Evolutionary conservation across 164 flowering plant genomes (phyloP).

Genomic region (Euptelea pleiosperma): DNA sequence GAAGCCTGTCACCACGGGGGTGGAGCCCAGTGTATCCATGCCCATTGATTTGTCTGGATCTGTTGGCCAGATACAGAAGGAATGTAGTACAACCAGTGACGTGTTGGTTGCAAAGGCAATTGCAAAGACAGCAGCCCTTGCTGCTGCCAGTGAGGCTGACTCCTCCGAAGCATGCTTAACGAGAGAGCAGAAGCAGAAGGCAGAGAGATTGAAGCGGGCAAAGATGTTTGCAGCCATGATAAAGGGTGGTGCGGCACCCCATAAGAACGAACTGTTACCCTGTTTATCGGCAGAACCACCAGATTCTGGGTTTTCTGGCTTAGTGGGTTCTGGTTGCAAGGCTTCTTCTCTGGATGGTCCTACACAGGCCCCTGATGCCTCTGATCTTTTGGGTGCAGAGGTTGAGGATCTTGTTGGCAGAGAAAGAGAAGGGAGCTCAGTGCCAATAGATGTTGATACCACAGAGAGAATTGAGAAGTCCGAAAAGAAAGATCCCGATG

Average conservation of each 20-base stretch:
- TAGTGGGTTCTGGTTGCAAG: slow-evolving; percentile 15
- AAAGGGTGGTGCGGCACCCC: slow-evolving; percentile 48
- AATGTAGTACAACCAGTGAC: slow-evolving; percentile 6
- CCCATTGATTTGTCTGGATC: slow-evolving; percentile 20
- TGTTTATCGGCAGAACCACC: slow-evolving; percentile 49
- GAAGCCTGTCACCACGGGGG: slow-evolving; percentile 26
- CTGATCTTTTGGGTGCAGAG: slow-evolving; percentile 30
- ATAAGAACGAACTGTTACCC: slow-evolving; percentile 28
- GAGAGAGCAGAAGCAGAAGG: slow-evolving; percentile 74
- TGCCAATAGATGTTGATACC: slow-evolving; percentile 33
- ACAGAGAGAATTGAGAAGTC: slow-evolving; percentile 25
- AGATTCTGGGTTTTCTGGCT: slow-evolving; percentile 38
- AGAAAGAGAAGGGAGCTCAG: slow-evolving; percentile 64
- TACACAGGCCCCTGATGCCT: slow-evolving; percentile 7
- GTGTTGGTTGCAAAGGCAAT: slow-evolving; percentile 39
- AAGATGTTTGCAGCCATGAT: slow-evolving; percentile 88
- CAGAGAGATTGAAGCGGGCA: slow-evolving; percentile 90
- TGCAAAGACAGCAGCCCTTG: slow-evolving; percentile 56
- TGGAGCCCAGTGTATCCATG: slow-evolving; percentile 24
- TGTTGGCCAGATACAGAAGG: slow-evolving; percentile 5
- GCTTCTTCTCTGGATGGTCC: slow-evolving; percentile 6
- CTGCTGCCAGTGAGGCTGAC: slow-evolving; percentile 65
- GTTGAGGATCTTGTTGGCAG: slow-evolving; percentile 20
- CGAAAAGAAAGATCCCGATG: slow-evolving; percentile 30
- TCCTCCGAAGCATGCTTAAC: slow-evolving; percentile 69